Evolutionary conservation across 2,329 filamentous ascomycete genomes (phyloP).

Genomic region (Pezicula carpinea): DNA sequence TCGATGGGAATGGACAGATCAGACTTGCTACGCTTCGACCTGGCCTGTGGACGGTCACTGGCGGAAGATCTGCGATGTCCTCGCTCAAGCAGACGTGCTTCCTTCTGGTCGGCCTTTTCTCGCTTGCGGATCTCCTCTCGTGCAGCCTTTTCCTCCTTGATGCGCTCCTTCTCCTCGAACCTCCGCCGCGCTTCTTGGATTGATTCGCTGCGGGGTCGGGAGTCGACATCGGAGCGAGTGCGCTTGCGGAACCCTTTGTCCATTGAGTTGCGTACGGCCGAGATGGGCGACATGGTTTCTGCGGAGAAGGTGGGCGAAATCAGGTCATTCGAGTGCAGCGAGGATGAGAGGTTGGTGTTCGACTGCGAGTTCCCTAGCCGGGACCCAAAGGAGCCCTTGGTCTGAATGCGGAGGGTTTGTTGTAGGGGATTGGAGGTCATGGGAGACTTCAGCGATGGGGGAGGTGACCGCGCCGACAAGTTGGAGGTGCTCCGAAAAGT

Average conservation of each 20-base stretch:
- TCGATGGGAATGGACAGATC: constrained; percentile 19
- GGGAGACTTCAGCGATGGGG: constrained; percentile 15
- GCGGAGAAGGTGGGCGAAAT: constrained; percentile 11
- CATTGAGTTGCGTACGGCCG: constrained; percentile 54
- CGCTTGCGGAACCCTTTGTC: constrained; percentile 56
- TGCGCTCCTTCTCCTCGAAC: constrained; percentile 57
- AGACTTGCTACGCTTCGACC: constrained; percentile 33
- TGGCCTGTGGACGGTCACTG: constrained; percentile 33
- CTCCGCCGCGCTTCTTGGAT: constrained; percentile 57
- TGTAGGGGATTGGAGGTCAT: constrained; percentile 12
- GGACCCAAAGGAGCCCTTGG: constrained; percentile 20
- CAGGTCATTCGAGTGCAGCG: constrained; percentile 17
- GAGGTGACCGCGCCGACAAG: constrained; percentile 12
- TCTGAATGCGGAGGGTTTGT: constrained; percentile 23
- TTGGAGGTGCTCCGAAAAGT: constrained; percentile 22
- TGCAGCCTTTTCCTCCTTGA: constrained; percentile 59
- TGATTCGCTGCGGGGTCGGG: constrained; percentile 48
- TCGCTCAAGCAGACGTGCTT: constrained; percentile 47
- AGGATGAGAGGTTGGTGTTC: constrained; percentile 19
- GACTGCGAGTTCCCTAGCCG: constrained; percentile 22
- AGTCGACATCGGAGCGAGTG: constrained; percentile 55
- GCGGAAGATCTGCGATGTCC: constrained; percentile 26
- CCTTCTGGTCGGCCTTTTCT: constrained; percentile 54
- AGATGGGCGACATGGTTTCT: constrained; percentile 34
- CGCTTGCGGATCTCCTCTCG: constrained; percentile 53